Conservation (phyloP, 495 filamentous ascomycete species). For the Pyronema domesticum region DNA sequence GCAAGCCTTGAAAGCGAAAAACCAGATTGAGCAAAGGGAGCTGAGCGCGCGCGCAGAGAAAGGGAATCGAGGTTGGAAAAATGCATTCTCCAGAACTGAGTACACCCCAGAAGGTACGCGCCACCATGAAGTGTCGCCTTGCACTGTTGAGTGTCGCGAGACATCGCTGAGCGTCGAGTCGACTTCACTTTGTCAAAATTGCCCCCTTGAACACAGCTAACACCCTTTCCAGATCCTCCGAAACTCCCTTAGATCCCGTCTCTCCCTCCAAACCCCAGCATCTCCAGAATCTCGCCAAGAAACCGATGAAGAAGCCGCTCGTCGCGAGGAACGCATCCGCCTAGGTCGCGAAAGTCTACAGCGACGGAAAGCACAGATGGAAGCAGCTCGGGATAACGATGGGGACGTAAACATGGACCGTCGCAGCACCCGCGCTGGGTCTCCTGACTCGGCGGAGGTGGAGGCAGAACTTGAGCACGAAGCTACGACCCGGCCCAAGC, state of each 20-base stretch:
- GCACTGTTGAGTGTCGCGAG: neutral
- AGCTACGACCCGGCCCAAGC: conserved; percentile 3
- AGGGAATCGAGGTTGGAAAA: no score
- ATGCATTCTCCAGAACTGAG: neutral
- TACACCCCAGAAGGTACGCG: conserved; percentile 20
- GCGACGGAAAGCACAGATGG: neutral
- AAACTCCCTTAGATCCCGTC: neutral
- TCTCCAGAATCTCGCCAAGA: neutral
- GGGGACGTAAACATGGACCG: neutral
- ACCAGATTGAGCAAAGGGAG: no score
- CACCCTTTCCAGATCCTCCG: neutral
- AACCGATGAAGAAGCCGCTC: neutral
- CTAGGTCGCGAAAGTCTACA: neutral
- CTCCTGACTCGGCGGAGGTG: conserved; percentile 6
- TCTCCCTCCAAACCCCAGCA: neutral
- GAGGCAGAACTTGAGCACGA: conserved; percentile 10
- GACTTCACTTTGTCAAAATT: neutral
- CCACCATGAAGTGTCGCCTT: neutral
- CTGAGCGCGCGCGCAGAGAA: no score
- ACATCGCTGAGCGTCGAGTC: neutral
- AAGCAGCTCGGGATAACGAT: neutral
- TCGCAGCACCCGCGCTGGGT: neutral
- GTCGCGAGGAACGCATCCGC: neutral
- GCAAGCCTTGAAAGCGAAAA: no score
- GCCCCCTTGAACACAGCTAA: neutral